phyloP scores from a whole-genome alignment of 371 early-diverging fungal species.

The Mortierella sp. region DNA sequence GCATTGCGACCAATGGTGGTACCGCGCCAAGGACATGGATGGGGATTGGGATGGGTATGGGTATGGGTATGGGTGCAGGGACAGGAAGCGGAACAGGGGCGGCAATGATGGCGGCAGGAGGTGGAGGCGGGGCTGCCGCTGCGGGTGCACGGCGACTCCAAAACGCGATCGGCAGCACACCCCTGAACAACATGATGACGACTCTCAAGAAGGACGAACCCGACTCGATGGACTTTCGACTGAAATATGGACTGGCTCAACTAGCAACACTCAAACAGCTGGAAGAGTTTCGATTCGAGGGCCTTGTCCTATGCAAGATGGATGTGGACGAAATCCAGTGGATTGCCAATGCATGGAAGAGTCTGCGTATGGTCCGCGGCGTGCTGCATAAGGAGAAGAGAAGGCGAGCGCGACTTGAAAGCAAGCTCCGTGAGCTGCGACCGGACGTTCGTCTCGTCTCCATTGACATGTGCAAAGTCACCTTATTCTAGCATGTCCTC shows the following conservation, averaged over 20 bases:
- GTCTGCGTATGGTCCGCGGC: conserved; percentile 9
- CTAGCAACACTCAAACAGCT: conserved; percentile 5
- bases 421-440: conserved; percentile 4
- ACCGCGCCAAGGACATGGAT: conserved; percentile 1
- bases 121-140: neutral
- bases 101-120: neutral
- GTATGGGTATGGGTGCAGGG: neutral
- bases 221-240: conserved; percentile 12
- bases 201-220: conserved; percentile 10
- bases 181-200: conserved; percentile 8
- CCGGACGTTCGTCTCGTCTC: conserved; percentile 7
- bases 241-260: conserved; percentile 11
- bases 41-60: neutral
- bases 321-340: conserved; percentile 14
- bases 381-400: conserved; percentile 8
- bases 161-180: conserved; percentile 6
- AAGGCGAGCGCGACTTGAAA: conserved; percentile 6
- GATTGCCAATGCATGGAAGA: conserved; percentile 13
- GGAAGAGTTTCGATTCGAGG: conserved; percentile 12
- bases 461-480: conserved; percentile 14
- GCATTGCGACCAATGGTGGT: neutral
- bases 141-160: conserved; percentile 3
- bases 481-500: neutral
- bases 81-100: neutral
- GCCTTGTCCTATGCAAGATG: conserved; percentile 4